A percentile compares a stretch with the other conserved stretches of the same genome.
These are phyloP conservation scores for Colletotrichum liriopes DNA, from an alignment of 2,329 filamentous ascomycete genomes.

Conservation along the genomic window DNA sequence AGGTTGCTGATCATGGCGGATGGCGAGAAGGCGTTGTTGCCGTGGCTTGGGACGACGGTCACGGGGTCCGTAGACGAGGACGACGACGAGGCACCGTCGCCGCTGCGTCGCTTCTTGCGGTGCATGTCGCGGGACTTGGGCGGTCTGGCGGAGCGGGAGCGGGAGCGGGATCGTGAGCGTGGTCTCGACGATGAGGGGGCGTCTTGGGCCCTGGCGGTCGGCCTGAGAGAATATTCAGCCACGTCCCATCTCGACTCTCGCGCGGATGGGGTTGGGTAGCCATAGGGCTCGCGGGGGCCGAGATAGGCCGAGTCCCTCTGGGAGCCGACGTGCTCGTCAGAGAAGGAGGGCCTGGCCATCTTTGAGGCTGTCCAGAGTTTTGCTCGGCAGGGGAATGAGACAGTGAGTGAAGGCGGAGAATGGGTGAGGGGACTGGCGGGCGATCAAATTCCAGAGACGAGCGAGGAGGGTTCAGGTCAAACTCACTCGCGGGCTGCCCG, in stretches of 20 bases:
- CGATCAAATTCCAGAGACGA: conserved; percentile 18
- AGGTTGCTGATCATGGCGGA: conserved; percentile 31
- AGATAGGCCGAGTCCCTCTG: conserved; percentile 15
- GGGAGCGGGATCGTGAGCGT: conserved; percentile 33
- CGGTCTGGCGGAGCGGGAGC: conserved; percentile 19
- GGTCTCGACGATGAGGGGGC: conserved; percentile 23
- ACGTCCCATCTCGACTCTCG: conserved; percentile 34
- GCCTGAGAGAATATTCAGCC: conserved; percentile 31
- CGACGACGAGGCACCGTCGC: background rate
- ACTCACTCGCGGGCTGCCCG: background rate
- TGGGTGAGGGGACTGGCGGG: conserved; percentile 4
- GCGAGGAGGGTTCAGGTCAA: background rate
- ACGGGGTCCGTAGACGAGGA: background rate
- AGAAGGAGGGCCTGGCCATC: conserved; percentile 31
- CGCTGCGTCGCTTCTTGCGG: conserved; percentile 31
- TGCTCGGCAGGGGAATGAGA: background rate
- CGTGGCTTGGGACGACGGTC: background rate
- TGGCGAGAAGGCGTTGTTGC: conserved; percentile 12
- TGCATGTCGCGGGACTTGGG: conserved; percentile 26
- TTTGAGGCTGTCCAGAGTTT: background rate
- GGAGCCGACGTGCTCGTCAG: conserved; percentile 16
- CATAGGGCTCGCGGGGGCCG: conserved; percentile 19
- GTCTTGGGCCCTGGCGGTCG: conserved; percentile 24
- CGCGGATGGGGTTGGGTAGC: conserved; percentile 19
- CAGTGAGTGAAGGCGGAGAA: conserved; percentile 1